Percentiles rank a stretch among this genome's conserved stretches.
phyloP scores from a whole-genome alignment of 2,329 filamentous ascomycete species.

The Pseudocercospora fijiensis region DNA sequence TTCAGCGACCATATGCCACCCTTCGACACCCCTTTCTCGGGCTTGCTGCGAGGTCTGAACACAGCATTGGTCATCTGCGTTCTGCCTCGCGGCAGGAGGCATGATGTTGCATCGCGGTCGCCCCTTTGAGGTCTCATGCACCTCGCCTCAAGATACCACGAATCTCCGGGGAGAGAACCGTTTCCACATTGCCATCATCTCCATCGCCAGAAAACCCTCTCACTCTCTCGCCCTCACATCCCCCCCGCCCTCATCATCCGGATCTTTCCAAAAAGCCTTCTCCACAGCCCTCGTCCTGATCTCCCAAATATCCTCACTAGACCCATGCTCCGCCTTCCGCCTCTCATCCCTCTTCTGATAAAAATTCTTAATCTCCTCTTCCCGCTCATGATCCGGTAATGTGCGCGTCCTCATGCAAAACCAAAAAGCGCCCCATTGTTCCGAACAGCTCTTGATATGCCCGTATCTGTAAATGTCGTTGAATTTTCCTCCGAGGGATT shows the following conservation, averaged over 20 bases:
- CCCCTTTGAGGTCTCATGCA: neutral
- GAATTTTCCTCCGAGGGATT: slow-evolving; percentile 86
- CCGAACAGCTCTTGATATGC: slow-evolving; percentile 69
- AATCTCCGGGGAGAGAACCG: neutral
- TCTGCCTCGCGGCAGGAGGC: slow-evolving; percentile 3
- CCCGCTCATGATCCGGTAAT: slow-evolving; percentile 59
- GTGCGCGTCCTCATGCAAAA: slow-evolving; percentile 88
- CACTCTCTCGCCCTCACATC: slow-evolving; percentile 7
- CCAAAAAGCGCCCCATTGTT: slow-evolving; percentile 93
- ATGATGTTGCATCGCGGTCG: neutral
- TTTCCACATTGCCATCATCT: neutral
- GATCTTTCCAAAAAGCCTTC: slow-evolving; percentile 45
- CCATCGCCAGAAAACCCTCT: neutral
- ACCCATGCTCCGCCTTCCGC: slow-evolving; percentile 56
- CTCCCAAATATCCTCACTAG: slow-evolving; percentile 90
- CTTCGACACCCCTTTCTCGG: no score
- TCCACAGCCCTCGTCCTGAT: slow-evolving; percentile 63
- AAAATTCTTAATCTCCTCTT: slow-evolving; percentile 58
- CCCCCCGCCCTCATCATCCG: slow-evolving; percentile 32
- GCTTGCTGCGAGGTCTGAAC: neutral
- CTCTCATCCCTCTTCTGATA: slow-evolving; percentile 19
- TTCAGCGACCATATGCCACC: no score
- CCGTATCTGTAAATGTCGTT: slow-evolving; percentile 89
- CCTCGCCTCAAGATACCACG: neutral
- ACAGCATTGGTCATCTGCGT: slow-evolving; percentile 1